phyloP scores from a whole-genome alignment of 2,329 filamentous ascomycete genomes.

The Fusarium setosum region DNA sequence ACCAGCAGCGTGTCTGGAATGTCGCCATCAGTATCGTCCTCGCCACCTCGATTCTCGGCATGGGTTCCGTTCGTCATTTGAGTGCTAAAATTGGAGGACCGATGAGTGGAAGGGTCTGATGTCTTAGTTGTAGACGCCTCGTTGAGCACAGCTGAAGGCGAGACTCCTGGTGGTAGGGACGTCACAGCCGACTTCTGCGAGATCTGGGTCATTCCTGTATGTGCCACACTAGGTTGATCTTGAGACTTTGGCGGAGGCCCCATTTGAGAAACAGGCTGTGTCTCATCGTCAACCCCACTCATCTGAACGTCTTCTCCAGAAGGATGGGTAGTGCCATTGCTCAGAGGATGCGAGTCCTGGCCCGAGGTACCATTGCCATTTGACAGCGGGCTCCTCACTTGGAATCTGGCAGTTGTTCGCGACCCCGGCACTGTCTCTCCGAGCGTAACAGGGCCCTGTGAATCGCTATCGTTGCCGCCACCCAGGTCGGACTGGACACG shows the following conservation, averaged over 20 bases:
- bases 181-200: slow-evolving; percentile 74
- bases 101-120: slow-evolving; percentile 74
- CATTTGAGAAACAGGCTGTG: slow-evolving; percentile 62
- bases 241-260: slow-evolving; percentile 57
- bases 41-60: slow-evolving; percentile 53
- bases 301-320: slow-evolving; percentile 66
- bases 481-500: slow-evolving; percentile 63
- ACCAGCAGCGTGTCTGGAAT: slow-evolving; percentile 66
- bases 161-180: slow-evolving; percentile 66
- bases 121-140: slow-evolving; percentile 96
- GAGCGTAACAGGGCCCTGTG: slow-evolving; percentile 67
- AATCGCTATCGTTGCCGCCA: slow-evolving; percentile 63
- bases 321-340: slow-evolving; percentile 67
- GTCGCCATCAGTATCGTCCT: slow-evolving; percentile 50
- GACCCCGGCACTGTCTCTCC: slow-evolving; percentile 72
- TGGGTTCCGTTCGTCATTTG: slow-evolving; percentile 78
- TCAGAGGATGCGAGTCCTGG: slow-evolving; percentile 53
- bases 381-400: slow-evolving; percentile 68
- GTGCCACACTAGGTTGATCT: slow-evolving; percentile 53
- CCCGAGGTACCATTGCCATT: slow-evolving; percentile 63
- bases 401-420: slow-evolving; percentile 63
- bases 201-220: slow-evolving; percentile 64
- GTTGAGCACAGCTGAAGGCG: slow-evolving; percentile 73
- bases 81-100: slow-evolving; percentile 74
- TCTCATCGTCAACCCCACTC: slow-evolving; percentile 64